A percentile compares a stretch with the other conserved stretches of the same genome.
These are phyloP conservation scores for Dipteronia sinensis DNA, from an alignment of 345 rosid species.

Conservation along the genomic window DNA sequence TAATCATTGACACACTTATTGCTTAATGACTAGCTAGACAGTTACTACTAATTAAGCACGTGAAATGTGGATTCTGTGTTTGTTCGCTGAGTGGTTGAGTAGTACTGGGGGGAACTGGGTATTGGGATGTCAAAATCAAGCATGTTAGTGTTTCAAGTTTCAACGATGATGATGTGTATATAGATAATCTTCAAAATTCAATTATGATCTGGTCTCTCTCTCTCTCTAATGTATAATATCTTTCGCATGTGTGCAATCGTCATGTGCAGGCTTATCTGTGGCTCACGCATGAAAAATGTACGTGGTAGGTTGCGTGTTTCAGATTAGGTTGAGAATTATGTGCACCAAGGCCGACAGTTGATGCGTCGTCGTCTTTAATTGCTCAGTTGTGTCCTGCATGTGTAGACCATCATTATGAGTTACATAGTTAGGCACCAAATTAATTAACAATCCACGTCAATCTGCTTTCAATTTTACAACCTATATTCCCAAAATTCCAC, in stretches of 20 bases:
- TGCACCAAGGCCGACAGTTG: not conserved
- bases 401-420: not conserved
- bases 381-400: not conserved
- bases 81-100: too few relatives aligned
- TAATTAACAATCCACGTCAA: not conserved
- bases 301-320: not conserved
- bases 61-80: not conserved
- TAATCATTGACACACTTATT: too few relatives aligned
- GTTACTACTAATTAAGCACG: not conserved
- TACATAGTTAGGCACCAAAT: not conserved
- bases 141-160: too few relatives aligned
- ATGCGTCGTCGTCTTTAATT: not conserved
- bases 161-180: not conserved
- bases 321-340: not conserved
- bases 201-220: not conserved
- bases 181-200: not conserved
- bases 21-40: not conserved
- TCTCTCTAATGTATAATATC: too few relatives aligned
- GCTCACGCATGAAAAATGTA: not conserved
- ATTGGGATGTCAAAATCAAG: not conserved
- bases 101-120: not conserved
- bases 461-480: too few relatives aligned
- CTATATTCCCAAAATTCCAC: too few relatives aligned
- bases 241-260: not conserved
- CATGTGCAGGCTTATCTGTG: not conserved